Percentiles rank a stretch among this genome's conserved stretches.
Conservation (phyloP, 257 asterid species). For the Ajuga chamaepitys region DNA sequence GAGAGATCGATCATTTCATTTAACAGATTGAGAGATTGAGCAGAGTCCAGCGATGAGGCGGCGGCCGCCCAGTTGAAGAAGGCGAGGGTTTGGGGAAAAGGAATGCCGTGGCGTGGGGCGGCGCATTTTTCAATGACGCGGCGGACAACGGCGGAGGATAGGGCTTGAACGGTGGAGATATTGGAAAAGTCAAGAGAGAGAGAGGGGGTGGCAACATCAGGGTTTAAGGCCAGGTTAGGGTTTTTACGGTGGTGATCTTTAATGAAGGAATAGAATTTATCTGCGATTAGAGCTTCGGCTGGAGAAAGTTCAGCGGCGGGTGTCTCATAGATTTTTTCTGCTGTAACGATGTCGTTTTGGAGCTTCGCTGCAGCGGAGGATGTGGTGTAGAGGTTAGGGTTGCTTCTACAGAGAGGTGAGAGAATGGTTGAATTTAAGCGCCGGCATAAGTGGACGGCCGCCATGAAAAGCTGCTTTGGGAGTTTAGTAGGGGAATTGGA, state of each 20-base stretch:
- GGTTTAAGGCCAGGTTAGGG: conserved; percentile 44
- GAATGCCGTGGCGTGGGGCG: conserved; percentile 76
- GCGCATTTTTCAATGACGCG: conserved; percentile 65
- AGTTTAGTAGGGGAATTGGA: not conserved
- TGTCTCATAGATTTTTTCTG: conserved; percentile 17
- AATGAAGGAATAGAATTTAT: conserved; percentile 47
- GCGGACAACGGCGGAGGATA: conserved; percentile 34
- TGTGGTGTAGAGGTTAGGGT: conserved; percentile 16
- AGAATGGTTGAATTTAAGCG: conserved; percentile 2
- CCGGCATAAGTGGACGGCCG: conserved; percentile 20
- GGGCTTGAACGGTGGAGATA: conserved; percentile 24
- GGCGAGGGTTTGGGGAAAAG: conserved; percentile 67
- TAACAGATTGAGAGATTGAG: conserved; percentile 28
- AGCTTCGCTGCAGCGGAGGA: conserved; percentile 18
- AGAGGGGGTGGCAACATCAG: conserved; percentile 41
- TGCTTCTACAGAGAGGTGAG: conserved; percentile 15
- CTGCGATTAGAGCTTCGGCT: conserved; percentile 35
- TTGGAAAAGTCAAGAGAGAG: conserved; percentile 56
- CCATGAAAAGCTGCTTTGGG: conserved; percentile 31
- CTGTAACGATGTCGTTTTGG: conserved; percentile 13
- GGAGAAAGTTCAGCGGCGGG: conserved; percentile 27
- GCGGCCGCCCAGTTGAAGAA: conserved; percentile 85
- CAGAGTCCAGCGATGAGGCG: not conserved
- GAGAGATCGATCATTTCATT: conserved; percentile 67
- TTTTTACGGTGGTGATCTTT: conserved; percentile 71